Base-by-base conservation (phyloP, 495 filamentous ascomycete genomes). In the Penicillium odoratum region DNA sequence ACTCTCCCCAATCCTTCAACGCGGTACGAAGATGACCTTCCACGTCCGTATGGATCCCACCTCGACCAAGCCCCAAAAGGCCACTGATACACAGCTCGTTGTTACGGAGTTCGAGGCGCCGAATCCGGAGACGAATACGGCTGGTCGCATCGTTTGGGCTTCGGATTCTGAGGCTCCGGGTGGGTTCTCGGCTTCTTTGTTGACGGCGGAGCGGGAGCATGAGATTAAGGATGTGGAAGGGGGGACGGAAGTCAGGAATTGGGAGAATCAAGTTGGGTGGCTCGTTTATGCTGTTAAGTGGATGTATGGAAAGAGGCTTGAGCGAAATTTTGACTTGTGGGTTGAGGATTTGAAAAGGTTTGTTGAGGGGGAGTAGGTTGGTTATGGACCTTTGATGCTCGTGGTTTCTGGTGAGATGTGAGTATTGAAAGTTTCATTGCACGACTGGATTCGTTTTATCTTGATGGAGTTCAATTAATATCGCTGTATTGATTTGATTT, bases 41-140 rank as follows among this genome's bases (percentile, higher is more conserved):
- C 72, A 77, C 46, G 76, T 77, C 28, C 67, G 72, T 53, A 78
- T 80, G 76, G 67, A 78, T 36, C 61, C 75, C 7, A 56, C 60
- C 7, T 66, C 70, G 3, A 36, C 63, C 6, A 66, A 69, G n/a
- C 65, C 70, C 7, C 65, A 74, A 21, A 57, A 62, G 7, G 57
- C 60, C 11, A 61, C 63, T 13, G 67, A 73, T 46, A 60, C 65
- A 7, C 29, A 51, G 10, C 51, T 70, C 11, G 38, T 62, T 5
- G 62, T 80, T 1, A 69, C 67, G 0, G 73, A 76, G 46, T 67
- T 56, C 48, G 54, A 59, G 1, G 56, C 73, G 15, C 76, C 76
- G 2, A 56, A 65, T 33, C 13, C 55, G 0, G 62, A 51, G 33
- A 64, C 62, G 0, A 52, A 45, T 2, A 63, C 59, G 1, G 43